Conservation (phyloP, 805 yeast genomes). For the Yamadazyma sp. region DNA sequence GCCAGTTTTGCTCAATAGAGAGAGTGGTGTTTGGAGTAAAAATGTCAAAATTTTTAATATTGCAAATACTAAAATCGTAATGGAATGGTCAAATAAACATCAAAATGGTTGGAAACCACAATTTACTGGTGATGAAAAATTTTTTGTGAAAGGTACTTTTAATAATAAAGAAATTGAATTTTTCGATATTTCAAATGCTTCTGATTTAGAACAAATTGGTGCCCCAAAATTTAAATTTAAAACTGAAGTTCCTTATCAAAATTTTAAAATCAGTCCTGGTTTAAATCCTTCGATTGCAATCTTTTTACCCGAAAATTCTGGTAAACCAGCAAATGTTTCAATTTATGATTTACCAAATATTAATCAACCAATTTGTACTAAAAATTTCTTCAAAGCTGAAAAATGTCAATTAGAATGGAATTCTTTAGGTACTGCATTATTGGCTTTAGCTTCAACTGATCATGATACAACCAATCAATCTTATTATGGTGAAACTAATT, state of each 20-base stretch:
- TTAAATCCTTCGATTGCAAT: constrained; percentile 86
- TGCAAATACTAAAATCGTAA: constrained; percentile 43
- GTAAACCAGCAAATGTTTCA: constrained; percentile 86
- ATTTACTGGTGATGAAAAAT: constrained; percentile 76
- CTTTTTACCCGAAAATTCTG: constrained; percentile 80
- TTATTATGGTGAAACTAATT: constrained; percentile 93
- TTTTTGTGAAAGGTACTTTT: constrained; percentile 53
- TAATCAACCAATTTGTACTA: constrained; percentile 74
- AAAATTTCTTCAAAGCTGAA: constrained; percentile 94
- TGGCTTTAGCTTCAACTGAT: constrained; percentile 93
- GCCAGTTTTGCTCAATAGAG: constrained; percentile 63
- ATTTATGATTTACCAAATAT: constrained; percentile 79
- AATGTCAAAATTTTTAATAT: constrained; percentile 78
- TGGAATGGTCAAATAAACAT: constrained; percentile 69
- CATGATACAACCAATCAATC: constrained; percentile 92
- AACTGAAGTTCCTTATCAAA: constrained; percentile 48
- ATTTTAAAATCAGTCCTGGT: constrained; percentile 78
- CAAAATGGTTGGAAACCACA: constrained; percentile 95
- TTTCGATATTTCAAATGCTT: constrained; percentile 44
- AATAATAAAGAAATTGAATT: constrained; percentile 66
- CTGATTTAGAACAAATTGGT: constrained; percentile 28
- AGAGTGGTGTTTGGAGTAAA: constrained; percentile 68
- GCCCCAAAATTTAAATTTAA: constrained; percentile 60
- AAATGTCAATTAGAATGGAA: constrained; percentile 93
- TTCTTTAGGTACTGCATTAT: constrained; percentile 84